These are phyloP conservation scores for Diaporthe citrichinensis DNA, from an alignment of 2,329 filamentous ascomycete genomes.

Conservation along the genomic window DNA sequence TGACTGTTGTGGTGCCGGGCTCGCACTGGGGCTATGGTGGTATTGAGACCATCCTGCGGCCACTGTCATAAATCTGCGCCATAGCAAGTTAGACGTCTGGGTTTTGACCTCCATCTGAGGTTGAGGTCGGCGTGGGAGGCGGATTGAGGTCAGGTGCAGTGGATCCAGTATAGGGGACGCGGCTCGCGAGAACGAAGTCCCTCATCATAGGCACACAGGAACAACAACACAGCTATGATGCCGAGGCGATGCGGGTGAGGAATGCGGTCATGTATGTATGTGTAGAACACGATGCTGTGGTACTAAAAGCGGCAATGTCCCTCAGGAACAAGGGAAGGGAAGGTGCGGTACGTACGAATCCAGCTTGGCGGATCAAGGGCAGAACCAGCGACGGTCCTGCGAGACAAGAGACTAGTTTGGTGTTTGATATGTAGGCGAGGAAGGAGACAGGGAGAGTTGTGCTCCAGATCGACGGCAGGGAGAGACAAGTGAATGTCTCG, in stretches of 20 bases:
- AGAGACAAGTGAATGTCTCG: conserved; percentile 38
- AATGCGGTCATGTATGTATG: conserved; percentile 1
- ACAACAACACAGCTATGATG: not conserved
- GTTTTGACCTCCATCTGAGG: conserved; percentile 37
- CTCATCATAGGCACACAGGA: not conserved
- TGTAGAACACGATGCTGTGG: not conserved
- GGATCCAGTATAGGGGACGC: conserved; percentile 33
- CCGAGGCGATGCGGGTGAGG: not conserved
- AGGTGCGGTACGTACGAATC: conserved; percentile 41
- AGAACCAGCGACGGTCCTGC: conserved; percentile 41
- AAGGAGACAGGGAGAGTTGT: conserved; percentile 19
- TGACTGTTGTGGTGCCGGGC: conserved; percentile 47
- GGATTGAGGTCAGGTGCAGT: not conserved
- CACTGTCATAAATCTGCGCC: conserved; percentile 66
- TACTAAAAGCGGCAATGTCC: not conserved
- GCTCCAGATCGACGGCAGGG: conserved; percentile 25
- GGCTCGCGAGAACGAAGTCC: not conserved
- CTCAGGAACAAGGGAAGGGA: conserved; percentile 1
- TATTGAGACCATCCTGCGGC: conserved; percentile 64
- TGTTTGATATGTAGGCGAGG: conserved; percentile 16
- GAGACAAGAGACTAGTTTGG: conserved; percentile 11
- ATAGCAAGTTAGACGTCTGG: conserved; percentile 38
- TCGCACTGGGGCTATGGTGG: conserved; percentile 53
- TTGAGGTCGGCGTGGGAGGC: not conserved
- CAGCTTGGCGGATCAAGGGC: conserved; percentile 40